Percentiles rank a stretch among this genome's conserved stretches.
Conservation (phyloP, 78 protist species). For the slime mould (Dictyostelium discoideum) region dicty_2.7 NC_007088.5:5665501-5666000, state of each 20-base stretch:
- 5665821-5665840: not conserved
- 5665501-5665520: too few species aligned
- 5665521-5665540: too few species aligned
- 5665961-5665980: not conserved
- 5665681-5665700: not conserved
- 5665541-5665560: too few species aligned
- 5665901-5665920: not conserved
- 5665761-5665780: not conserved
- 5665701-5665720: not conserved
- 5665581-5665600: too few species aligned
- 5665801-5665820: too few species aligned
- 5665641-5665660: too few species aligned
- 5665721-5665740: not conserved
- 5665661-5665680: not conserved
- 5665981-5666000: not conserved
- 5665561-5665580: too few species aligned
- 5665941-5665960: not conserved
- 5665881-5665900: not conserved
- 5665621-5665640: too few species aligned
- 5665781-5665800: not conserved
- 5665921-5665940: not conserved
- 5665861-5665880: not conserved
- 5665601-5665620: too few species aligned
- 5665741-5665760: not conserved
- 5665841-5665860: slow-evolving; percentile 3